Conservation (phyloP, 78 protist species). For the Capsaspora owczarzaki region DNA sequence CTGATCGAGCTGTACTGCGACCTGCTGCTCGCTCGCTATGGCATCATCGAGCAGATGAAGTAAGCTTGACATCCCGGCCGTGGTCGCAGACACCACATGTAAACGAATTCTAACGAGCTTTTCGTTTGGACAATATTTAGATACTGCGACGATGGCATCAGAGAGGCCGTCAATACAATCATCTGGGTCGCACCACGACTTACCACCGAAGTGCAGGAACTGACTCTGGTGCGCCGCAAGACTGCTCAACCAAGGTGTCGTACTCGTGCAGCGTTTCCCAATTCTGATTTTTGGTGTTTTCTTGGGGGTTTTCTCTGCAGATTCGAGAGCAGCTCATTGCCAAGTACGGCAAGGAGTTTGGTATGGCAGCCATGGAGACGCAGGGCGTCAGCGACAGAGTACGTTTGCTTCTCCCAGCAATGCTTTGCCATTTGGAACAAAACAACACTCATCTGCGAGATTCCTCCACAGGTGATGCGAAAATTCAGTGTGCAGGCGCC, state of each 20-base stretch:
- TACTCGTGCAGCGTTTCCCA: too few relatives aligned
- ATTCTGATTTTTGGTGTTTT: too few relatives aligned
- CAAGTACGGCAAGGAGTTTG: slow-evolving; percentile 2
- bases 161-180: not conserved
- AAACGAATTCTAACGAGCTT: too few relatives aligned
- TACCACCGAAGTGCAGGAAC: not conserved
- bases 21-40: slow-evolving; percentile 15
- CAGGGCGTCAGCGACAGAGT: not conserved
- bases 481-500: not conserved
- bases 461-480: not conserved
- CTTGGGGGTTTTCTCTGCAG: too few relatives aligned
- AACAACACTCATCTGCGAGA: not conserved
- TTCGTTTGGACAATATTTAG: not conserved
- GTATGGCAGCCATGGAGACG: not conserved
- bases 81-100: not conserved
- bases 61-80: not conserved
- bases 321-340: not conserved
- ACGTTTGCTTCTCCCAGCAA: not conserved
- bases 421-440: not conserved
- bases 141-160: not conserved
- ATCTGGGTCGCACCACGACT: slow-evolving; percentile 18
- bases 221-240: not conserved
- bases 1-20: slow-evolving; percentile 19
- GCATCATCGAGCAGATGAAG: slow-evolving; percentile 2
- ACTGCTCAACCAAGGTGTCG: too few relatives aligned